Evolutionary conservation across 2,329 filamentous ascomycete species (phyloP).

Genomic region (Aspergillus sp.): DNA sequence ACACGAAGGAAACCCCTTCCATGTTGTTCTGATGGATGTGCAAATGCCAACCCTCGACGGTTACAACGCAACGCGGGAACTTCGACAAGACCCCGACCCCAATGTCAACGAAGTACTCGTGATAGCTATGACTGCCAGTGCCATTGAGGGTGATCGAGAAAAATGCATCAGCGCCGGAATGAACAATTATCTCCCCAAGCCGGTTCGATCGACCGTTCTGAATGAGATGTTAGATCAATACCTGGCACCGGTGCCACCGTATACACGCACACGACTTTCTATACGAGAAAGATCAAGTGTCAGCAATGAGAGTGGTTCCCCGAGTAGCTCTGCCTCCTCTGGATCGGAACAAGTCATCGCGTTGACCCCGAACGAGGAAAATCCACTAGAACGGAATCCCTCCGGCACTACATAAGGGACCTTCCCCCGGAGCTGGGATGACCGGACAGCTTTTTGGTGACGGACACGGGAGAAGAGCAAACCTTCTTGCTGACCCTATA

Average conservation of each 20-base stretch:
- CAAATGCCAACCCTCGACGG: slow-evolving; percentile 94
- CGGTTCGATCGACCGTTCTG: slow-evolving; percentile 83
- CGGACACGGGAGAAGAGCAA: too few species aligned
- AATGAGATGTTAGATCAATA: slow-evolving; percentile 78
- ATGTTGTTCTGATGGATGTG: slow-evolving; percentile 92
- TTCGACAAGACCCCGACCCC: slow-evolving; percentile 74
- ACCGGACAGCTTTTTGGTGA: too few species aligned
- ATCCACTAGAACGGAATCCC: neutral
- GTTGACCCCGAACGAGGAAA: slow-evolving; percentile 19
- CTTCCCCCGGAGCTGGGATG: neutral
- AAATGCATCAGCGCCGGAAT: slow-evolving; percentile 95
- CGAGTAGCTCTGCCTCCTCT: slow-evolving; percentile 16
- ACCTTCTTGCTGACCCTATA: too few species aligned
- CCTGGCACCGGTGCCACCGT: slow-evolving; percentile 51
- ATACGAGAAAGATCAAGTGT: slow-evolving; percentile 31
- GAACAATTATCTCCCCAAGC: slow-evolving; percentile 97
- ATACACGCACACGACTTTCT: slow-evolving; percentile 31
- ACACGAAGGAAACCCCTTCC: slow-evolving; percentile 72
- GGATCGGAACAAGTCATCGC: slow-evolving; percentile 17
- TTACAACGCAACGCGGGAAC: slow-evolving; percentile 82
- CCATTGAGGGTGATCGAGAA: slow-evolving; percentile 90
- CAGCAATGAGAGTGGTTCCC: slow-evolving; percentile 27
- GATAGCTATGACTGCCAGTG: slow-evolving; percentile 95
- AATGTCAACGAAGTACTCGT: slow-evolving; percentile 81
- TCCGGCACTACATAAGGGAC: neutral